phyloP scores from a whole-genome alignment of 2,329 filamentous ascomycete species.

The Escovopsis sp. region DNA sequence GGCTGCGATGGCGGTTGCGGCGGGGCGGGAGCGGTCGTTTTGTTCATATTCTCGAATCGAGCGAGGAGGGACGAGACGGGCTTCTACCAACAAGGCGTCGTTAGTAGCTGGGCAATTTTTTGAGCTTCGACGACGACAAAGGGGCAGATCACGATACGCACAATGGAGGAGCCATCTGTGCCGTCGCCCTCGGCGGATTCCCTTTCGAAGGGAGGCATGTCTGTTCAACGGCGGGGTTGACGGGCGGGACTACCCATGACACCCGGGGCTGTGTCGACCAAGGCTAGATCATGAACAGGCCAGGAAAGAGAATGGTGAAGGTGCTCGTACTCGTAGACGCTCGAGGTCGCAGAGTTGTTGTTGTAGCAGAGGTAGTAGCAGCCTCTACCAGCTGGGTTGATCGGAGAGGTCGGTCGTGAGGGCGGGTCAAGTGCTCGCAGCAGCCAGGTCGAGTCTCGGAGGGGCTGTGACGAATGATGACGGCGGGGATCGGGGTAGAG shows the following conservation, averaged over 20 bases:
- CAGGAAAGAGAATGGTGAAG: too few species aligned
- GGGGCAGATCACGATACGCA: conserved; percentile 24
- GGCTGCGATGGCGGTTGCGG: conserved; percentile 4
- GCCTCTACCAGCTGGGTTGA: too few species aligned
- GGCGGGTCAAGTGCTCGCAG: too few species aligned
- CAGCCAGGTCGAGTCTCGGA: too few species aligned
- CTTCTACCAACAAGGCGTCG: conserved; percentile 33
- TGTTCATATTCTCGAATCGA: conserved; percentile 61
- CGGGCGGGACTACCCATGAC: conserved; percentile 21
- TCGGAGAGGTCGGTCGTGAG: too few species aligned
- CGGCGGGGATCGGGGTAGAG: conserved; percentile 4
- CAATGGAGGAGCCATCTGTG: conserved; percentile 64
- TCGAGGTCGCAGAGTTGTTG: too few species aligned
- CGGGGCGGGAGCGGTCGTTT: conserved; percentile 3
- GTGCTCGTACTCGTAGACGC: too few species aligned
- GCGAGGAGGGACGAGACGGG: conserved; percentile 70
- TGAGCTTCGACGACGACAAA: neutral
- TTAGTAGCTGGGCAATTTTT: conserved; percentile 1
- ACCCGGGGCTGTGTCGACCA: conserved; percentile 10
- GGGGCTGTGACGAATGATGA: neutral
- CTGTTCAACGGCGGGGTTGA: conserved; percentile 15
- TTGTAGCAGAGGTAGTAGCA: too few species aligned
- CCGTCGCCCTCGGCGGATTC: conserved; percentile 30
- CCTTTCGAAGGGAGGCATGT: conserved; percentile 15
- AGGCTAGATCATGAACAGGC: conserved; percentile 10